Evolutionary conservation across 805 yeast genomes (phyloP), one percentile per base, ranked within the genome.

Genomic region (Nakazawaea pomicola): DNA sequence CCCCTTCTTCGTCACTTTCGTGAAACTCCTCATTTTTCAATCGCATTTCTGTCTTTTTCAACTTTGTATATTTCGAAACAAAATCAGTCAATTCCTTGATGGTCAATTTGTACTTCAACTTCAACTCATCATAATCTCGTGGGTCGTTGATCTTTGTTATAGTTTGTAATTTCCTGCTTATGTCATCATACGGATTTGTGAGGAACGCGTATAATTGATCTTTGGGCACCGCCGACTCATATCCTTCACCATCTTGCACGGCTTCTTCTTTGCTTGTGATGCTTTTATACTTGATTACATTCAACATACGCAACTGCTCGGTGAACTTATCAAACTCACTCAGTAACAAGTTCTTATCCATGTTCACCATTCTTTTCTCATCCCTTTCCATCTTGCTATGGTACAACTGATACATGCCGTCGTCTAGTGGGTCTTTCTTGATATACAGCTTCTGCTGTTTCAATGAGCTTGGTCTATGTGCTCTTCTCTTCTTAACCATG

Each of bases 321-420:
- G 64, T 57, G 27, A 77, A 65, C 16, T 68, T 70, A 40, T 80
- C 87, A 23, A 77, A 74, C 50, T 83, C 91, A 7, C 64, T 56
- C 36, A 71, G 61, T 33, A 78, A 64, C 41, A 72, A 68, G 36
- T 68, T 72, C 19, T 74, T 62, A 48, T 83, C 90, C 2, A 71
- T 62, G 27, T 65, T 65, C 21, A 67, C 61, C 74, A 81, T 78
- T 34, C 75, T 67, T 44, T 70, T 71, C 56, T 85, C 95, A 39
- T 79, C 80, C 41, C 74, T 74, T 47, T 72, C 75, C 78, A 82
- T 75, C 29, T 73, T 67, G 31, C 68, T 68, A 58, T 83, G 90
- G 50, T 69, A 74, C 11, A 62, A 46, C 23, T 56, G 51, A 53
- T 64, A 79, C 11, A 62, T 15, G 0, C 54, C 49, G 53, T 78